Base-by-base conservation (phyloP, 495 filamentous ascomycete species). In the Aspergillus biplanus region DNA sequence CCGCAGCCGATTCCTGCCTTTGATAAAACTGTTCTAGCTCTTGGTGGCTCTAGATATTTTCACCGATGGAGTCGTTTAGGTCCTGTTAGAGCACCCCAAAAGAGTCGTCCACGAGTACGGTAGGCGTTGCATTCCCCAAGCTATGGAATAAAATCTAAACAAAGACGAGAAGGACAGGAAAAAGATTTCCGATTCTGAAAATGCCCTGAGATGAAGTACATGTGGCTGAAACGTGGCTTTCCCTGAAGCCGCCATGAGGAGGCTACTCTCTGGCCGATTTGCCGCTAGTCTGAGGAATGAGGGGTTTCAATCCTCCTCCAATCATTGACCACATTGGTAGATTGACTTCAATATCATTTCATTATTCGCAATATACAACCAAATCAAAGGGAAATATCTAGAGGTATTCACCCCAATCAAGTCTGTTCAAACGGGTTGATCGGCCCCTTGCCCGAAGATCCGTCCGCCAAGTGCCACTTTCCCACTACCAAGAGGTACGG, bases 181-280 rank as follows among this genome's bases (percentile, higher is more conserved):
- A 27, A 27, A 2, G 21, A 27, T 27, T 27, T 27, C 21, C 21
- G 21, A 27, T 27, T 27, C 2, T 27, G 21, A 27, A 27, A 27
- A 27, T 27, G 21, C 21, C 21, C 21, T 27, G 21, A 27, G 5
- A 21, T 50, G 9, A 50, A 50, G n/a, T 50, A n/a, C 47, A 7
- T 18, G 53, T 56, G 32, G 47, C 47, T 50, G 47, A 50, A 50
- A 50, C 47, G 21, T 18, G 46, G 46, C 46, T 49, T n/a, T 11
- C 7, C n/a, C 12, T 44, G 39, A 44, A n/a, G 47, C 16, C 16
- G 16, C 15, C 15, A 7, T n/a, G 46, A 49, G 15, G 21, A 50
- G 16, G 39, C 39, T 44, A 44, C 39, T 44, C 39, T 12, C 6
- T 7, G 11, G 39, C 39, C 39, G 39, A 12, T 44, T 44, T 12